These are phyloP conservation scores for Vitis hybrid DNA, from an alignment of 177 flowering plant genomes.

Conservation along the genomic window DNA sequence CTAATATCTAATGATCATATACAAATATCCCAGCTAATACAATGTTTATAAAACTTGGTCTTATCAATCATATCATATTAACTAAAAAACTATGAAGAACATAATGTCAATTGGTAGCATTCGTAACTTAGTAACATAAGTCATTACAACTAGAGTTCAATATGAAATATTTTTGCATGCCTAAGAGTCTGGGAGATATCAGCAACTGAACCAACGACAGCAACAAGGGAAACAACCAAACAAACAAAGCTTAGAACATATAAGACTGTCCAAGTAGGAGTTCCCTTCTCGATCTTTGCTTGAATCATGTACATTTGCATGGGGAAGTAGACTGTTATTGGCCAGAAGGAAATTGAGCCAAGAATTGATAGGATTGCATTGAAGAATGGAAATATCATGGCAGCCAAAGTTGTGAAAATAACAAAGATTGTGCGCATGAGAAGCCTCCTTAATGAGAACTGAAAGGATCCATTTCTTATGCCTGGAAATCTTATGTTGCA, in stretches of 20 bases:
- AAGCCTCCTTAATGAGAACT: conserved; percentile 23
- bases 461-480: neutral
- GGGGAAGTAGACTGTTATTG: conserved; percentile 34
- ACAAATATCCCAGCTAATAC: too few species aligned
- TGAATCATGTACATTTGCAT: conserved; percentile 30
- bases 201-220: conserved; percentile 39
- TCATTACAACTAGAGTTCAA: too few species aligned
- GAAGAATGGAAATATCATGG: conserved; percentile 44
- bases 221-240: conserved; percentile 24
- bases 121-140: too few species aligned
- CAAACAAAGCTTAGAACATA: conserved; percentile 27
- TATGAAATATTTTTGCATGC: conserved; percentile 13
- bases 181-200: conserved; percentile 24
- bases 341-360: conserved; percentile 37
- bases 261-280: conserved; percentile 26
- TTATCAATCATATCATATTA: too few species aligned
- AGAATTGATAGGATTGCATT: conserved; percentile 35
- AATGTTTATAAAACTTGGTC: too few species aligned
- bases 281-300: conserved; percentile 28
- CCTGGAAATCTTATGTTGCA: conserved; percentile 14
- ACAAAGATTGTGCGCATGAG: conserved; percentile 25
- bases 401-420: conserved; percentile 25
- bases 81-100: too few species aligned
- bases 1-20: too few species aligned
- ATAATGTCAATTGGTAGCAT: too few species aligned